A percentile compares a stretch with the other conserved stretches of the same genome.
Evolutionary conservation across 2,329 filamentous ascomycete species (phyloP).

Genomic region (Fusarium sp.): DNA sequence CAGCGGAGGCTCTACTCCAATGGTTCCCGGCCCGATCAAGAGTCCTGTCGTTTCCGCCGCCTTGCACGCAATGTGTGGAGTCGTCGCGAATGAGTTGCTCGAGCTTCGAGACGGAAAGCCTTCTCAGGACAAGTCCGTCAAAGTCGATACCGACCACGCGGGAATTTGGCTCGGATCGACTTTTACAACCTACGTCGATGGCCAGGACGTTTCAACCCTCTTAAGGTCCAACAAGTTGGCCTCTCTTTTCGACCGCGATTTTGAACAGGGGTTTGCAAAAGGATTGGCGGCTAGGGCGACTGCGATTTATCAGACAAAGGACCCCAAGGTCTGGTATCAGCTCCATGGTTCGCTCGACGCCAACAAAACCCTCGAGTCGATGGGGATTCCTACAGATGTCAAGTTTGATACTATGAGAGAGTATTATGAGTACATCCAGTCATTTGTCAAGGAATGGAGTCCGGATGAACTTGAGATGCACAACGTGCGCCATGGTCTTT

Average conservation of each 20-base stretch:
- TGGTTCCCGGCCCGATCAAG: not conserved
- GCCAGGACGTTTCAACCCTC: not conserved
- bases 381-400: too few relatives aligned
- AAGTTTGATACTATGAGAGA: too few relatives aligned
- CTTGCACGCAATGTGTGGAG: not conserved
- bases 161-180: not conserved
- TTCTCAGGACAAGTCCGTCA: not conserved
- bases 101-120: not conserved
- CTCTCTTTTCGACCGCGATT: not conserved
- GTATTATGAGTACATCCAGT: too few relatives aligned
- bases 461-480: conserved; percentile 3
- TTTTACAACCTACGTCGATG: not conserved
- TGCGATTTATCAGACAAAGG: conserved; percentile 62
- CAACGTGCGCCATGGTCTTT: conserved; percentile 3
- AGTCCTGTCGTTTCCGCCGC: not conserved
- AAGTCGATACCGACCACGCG: not conserved
- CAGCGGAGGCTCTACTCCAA: not conserved
- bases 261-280: not conserved
- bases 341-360: conserved; percentile 65
- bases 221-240: not conserved
- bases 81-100: not conserved
- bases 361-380: conserved; percentile 46
- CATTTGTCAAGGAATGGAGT: too few relatives aligned
- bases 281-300: not conserved
- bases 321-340: conserved; percentile 62